These are phyloP conservation scores for Plasmodium reichenowi DNA, from an alignment of 169 alveolate species.

Conservation along the genomic window DNA sequence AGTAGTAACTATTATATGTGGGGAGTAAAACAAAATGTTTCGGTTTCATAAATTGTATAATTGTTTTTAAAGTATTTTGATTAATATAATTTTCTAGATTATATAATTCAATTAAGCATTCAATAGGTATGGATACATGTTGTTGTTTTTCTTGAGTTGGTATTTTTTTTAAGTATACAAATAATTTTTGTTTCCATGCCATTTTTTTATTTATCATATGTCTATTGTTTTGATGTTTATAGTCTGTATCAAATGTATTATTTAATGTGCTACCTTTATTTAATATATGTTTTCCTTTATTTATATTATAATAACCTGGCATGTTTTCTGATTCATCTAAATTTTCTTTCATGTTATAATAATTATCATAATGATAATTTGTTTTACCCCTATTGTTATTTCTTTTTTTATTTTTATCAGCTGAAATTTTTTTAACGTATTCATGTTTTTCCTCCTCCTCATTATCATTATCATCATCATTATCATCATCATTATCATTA, in stretches of 20 bases:
- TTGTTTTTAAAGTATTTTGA: constrained; percentile 45
- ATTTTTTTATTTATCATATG: constrained; percentile 15
- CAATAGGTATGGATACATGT: constrained; percentile 23
- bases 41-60: constrained; percentile 48
- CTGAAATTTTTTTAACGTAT: constrained; percentile 4
- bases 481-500: not conserved
- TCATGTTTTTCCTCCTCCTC: constrained; percentile 2
- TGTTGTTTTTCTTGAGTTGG: constrained; percentile 27
- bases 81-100: constrained; percentile 30
- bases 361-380: no score
- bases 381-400: not conserved
- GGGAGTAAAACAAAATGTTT: constrained; percentile 69
- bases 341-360: not conserved
- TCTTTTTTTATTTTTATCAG: constrained; percentile 23
- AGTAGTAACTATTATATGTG: constrained; percentile 27
- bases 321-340: constrained; percentile 5
- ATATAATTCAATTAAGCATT: constrained; percentile 33
- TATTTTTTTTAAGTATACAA: constrained; percentile 41
- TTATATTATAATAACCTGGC: constrained; percentile 15
- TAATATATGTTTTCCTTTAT: not conserved
- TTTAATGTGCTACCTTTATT: not conserved
- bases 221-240: not conserved
- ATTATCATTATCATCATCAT: not conserved
- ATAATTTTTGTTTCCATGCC: constrained; percentile 46
- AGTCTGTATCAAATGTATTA: not conserved